phyloP scores from a whole-genome alignment of 139 green algal species.

The Chlorella sp. region DNA sequence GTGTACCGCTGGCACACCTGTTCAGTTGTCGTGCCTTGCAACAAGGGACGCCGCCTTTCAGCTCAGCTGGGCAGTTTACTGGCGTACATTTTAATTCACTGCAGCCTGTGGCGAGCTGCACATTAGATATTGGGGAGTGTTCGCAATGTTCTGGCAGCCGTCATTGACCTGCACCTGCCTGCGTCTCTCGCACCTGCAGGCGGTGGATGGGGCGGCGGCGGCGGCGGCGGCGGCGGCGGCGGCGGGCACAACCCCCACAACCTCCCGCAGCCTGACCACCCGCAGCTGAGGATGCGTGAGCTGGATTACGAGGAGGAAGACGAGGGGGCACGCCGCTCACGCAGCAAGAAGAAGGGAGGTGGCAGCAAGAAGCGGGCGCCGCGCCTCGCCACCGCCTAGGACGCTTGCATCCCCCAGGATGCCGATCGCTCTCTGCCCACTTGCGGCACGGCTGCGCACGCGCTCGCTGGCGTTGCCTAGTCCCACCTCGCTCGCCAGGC shows the following conservation, averaged over 20 bases:
- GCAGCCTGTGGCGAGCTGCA: no score
- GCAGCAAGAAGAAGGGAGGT: slow-evolving; percentile 17
- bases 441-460: no score
- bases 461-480: not conserved
- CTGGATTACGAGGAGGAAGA: slow-evolving; percentile 42
- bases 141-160: not conserved
- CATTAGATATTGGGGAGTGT: no score
- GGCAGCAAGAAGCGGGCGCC: not conserved
- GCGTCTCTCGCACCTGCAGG: not conserved
- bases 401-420: not conserved
- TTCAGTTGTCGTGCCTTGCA: not conserved
- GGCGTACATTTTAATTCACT: no score
- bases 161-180: not conserved
- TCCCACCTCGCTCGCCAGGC: no score
- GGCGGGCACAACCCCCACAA: slow-evolving; percentile 29
- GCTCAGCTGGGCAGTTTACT: no score
- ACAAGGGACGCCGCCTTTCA: no score
- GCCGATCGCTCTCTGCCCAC: not conserved
- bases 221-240: slow-evolving; percentile 40
- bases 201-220: slow-evolving; percentile 33
- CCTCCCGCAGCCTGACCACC: slow-evolving; percentile 14
- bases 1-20: no score
- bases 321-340: not conserved
- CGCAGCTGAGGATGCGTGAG: slow-evolving; percentile 37
- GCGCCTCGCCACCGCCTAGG: slow-evolving; percentile 23